phyloP scores from a whole-genome alignment of 371 early-diverging fungal species.

The Caulochytrium protostelioides region DNA sequence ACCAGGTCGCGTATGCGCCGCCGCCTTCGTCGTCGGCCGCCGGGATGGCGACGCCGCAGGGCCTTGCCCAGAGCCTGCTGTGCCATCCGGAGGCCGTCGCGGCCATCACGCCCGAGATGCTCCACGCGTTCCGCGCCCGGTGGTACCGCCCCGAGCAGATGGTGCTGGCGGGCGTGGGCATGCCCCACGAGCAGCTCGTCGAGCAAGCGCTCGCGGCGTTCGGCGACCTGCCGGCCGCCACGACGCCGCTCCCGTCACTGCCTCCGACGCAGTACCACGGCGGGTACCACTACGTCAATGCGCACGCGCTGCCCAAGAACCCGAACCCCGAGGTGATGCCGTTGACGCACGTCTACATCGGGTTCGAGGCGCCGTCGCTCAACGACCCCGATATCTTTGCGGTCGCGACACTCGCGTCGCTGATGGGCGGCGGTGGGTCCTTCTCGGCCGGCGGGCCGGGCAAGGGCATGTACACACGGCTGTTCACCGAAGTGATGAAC shows the following conservation, averaged over 20 bases:
- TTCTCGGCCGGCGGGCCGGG: conserved; percentile 97
- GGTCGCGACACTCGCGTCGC: conserved; percentile 63
- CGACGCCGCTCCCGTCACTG: conserved; percentile 8
- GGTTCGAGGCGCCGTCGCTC: conserved; percentile 60
- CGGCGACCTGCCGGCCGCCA: conserved; percentile 24
- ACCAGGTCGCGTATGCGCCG: conserved; percentile 47
- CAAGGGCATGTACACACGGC: conserved; percentile 93
- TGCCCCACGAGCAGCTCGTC: conserved; percentile 58
- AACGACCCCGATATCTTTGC: conserved; percentile 74
- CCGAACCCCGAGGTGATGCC: conserved; percentile 32
- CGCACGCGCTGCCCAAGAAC: conserved; percentile 40
- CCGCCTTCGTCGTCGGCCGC: background rate
- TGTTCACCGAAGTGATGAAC: conserved; percentile 84
- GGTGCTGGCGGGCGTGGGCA: conserved; percentile 72
- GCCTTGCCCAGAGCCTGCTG: conserved; percentile 59
- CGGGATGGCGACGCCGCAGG: conserved; percentile 45
- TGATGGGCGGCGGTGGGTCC: conserved; percentile 87
- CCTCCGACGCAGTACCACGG: conserved; percentile 4
- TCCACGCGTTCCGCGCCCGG: conserved; percentile 41
- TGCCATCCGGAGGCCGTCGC: conserved; percentile 44
- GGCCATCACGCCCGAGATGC: conserved; percentile 37
- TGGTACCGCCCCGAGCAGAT: conserved; percentile 80
- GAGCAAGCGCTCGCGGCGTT: conserved; percentile 42
- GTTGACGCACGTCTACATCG: conserved; percentile 70
- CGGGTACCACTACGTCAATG: conserved; percentile 33